These are phyloP conservation scores for Marasmius fiardii DNA, from an alignment of 1,284 basidiomycete species.

Conservation along the genomic window DNA sequence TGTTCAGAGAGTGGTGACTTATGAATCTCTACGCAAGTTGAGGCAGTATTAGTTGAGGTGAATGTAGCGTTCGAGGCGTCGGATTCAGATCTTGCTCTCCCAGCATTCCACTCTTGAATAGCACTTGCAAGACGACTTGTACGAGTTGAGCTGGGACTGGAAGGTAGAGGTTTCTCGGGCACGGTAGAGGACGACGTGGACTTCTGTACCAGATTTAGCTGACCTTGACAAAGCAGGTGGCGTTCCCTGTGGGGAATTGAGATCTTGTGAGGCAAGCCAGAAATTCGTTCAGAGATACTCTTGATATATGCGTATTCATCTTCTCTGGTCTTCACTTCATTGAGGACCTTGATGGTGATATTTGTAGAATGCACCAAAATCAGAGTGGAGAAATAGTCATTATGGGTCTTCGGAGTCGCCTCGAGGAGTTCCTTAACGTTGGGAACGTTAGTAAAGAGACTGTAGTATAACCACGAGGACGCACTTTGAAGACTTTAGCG, in stretches of 20 bases:
- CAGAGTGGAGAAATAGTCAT: constrained; percentile 64
- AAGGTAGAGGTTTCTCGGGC: constrained; percentile 12
- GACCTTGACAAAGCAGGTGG: constrained; percentile 67
- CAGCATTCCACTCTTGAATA: constrained; percentile 37
- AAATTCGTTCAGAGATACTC: constrained; percentile 54
- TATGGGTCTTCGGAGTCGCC: constrained; percentile 64
- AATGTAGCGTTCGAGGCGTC: constrained; percentile 33
- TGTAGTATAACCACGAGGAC: constrained; percentile 23
- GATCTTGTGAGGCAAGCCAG: constrained; percentile 49
- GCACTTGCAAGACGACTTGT: constrained; percentile 31
- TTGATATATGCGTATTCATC: constrained; percentile 78
- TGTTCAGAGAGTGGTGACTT: constrained; percentile 9
- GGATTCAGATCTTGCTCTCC: constrained; percentile 44
- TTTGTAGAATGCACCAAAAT: constrained; percentile 67
- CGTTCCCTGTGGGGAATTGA: constrained; percentile 68
- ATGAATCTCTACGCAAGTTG: constrained; percentile 16
- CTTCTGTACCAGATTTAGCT: constrained; percentile 33
- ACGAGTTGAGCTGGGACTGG: not conserved
- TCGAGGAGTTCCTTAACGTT: constrained; percentile 48
- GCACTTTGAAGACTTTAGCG: constrained; percentile 70
- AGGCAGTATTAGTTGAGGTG: constrained; percentile 21
- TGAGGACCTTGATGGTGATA: constrained; percentile 68
- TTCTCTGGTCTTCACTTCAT: constrained; percentile 80
- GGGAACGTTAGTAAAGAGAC: constrained; percentile 3
- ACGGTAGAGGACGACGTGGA: not conserved